A percentile compares a stretch with the other conserved stretches of the same genome.
phyloP scores from a whole-genome alignment of 148 eudicot genomes.

The Cornus florida region DNA sequence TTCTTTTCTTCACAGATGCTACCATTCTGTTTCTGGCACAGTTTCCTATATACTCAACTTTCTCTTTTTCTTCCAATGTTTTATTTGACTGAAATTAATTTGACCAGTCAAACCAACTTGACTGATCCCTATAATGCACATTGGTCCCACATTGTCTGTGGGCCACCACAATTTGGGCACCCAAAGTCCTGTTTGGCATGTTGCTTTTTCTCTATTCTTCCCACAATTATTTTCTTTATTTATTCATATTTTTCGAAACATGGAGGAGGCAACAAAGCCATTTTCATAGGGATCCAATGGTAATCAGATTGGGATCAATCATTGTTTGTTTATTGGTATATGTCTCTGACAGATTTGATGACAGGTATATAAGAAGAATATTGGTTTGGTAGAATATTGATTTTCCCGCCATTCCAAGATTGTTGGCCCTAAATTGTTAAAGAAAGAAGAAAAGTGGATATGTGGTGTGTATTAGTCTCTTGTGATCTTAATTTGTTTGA shows the following conservation, averaged over 20 bases:
- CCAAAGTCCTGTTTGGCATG: neutral
- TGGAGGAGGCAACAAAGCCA: conserved; percentile 1
- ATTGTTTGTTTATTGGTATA: conserved; percentile 25
- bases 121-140: conserved; percentile 18
- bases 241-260: neutral
- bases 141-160: conserved; percentile 14
- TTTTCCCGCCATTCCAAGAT: conserved; percentile 23
- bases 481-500: conserved; percentile 16
- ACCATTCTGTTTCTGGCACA: conserved; percentile 13
- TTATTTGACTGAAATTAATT: conserved; percentile 19
- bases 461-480: neutral
- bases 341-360: neutral
- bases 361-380: conserved; percentile 15
- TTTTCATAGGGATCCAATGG: conserved; percentile 22
- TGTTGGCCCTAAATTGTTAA: conserved; percentile 21
- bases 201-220: neutral
- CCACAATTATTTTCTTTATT: neutral
- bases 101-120: conserved; percentile 30
- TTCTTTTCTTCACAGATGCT: conserved; percentile 19
- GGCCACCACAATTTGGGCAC: conserved; percentile 8
- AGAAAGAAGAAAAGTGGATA: neutral
- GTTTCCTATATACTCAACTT: conserved; percentile 10
- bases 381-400: conserved; percentile 17
- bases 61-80: conserved; percentile 15
- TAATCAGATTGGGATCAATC: conserved; percentile 29